Base-by-base conservation (phyloP, 140 eudicot genomes). In the Bidens hawaiensis region DNA sequence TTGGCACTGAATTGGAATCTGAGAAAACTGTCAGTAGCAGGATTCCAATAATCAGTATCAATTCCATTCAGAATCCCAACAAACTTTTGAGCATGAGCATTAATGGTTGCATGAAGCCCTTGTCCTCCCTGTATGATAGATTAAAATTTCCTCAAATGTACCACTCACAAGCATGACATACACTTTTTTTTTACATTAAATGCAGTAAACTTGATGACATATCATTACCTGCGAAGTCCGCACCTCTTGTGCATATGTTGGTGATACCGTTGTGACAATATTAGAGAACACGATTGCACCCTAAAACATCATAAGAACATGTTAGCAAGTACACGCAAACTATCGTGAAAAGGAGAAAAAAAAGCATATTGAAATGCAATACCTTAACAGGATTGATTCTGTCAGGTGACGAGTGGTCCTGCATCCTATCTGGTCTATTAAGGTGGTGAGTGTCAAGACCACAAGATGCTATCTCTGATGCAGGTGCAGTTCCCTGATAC, bases 341-440 rank as follows among this genome's bases (percentile, higher is more conserved):
- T 12, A 52, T 42, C 30, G n/a, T n/a, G n/a, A n/a, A n/a, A 54
- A 6, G 17, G 46, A 46, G 46, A 31, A 40, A 4, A 8, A 33
- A 19, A 14, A 13, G 33, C 24, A 47, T 1, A 24, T 7, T 41
- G 5, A 18, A 62, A 6, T 30, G 33, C 48, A 17, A 50, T 68
- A 91, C 99, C 95, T 91, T 91, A 28, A 91, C 87, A 57, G 96
- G 89, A 69, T 91, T 91, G 51, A 91, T 61, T 76, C 88, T 83
- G 53, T 88, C 89, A 70, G 76, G 72, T 52, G 87, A 73, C 25
- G 93, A 82, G 69, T 87, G 75, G 70, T 91, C 96, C 75, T 91
- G 99, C 99, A 91, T 91, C 79, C 99, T 82, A 69, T 91, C 99
- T 57, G 93, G 96, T 68, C 95, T 88, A 67, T 91, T 91, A 17